These are phyloP conservation scores for Talaromyces sp. DNA, from an alignment of 2,329 filamentous ascomycete genomes.

Conservation along the genomic window DNA sequence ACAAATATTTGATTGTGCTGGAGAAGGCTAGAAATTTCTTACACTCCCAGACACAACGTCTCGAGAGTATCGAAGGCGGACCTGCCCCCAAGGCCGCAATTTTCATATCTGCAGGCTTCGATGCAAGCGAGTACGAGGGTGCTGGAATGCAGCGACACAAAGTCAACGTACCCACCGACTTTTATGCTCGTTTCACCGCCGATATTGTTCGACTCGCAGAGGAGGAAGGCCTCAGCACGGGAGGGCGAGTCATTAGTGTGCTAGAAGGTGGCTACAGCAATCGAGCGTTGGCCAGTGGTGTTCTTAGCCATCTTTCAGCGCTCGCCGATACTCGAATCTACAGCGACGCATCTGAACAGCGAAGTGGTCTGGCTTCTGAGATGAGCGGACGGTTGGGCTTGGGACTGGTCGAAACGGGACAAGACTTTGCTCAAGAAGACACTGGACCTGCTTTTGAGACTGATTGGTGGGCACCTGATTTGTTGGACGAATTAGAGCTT, in stretches of 20 bases:
- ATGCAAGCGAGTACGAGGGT: slow-evolving; percentile 93
- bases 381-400: slow-evolving; percentile 49
- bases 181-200: slow-evolving; percentile 85
- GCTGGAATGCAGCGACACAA: slow-evolving; percentile 92
- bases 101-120: slow-evolving; percentile 93
- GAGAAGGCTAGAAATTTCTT: slow-evolving; percentile 79
- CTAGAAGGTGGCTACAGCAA: slow-evolving; percentile 96
- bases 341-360: slow-evolving; percentile 27
- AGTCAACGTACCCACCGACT: slow-evolving; percentile 93
- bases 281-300: slow-evolving; percentile 79
- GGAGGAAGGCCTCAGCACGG: slow-evolving; percentile 71
- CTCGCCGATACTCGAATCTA: slow-evolving; percentile 55
- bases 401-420: not conserved
- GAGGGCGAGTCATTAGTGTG: slow-evolving; percentile 86
- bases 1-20: slow-evolving; percentile 71
- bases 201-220: slow-evolving; percentile 80
- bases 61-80: slow-evolving; percentile 56
- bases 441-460: slow-evolving; percentile 55
- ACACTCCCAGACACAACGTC: slow-evolving; percentile 64
- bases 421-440: slow-evolving; percentile 18
- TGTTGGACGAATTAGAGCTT: slow-evolving; percentile 68
- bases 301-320: slow-evolving; percentile 85
- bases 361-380: slow-evolving; percentile 54
- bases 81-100: slow-evolving; percentile 76
- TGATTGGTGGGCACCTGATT: slow-evolving; percentile 65